Evolutionary conservation across 805 yeast species (phyloP), one percentile per base, ranked within the genome.

Genomic region (Hanseniaspora mollemarum): DNA sequence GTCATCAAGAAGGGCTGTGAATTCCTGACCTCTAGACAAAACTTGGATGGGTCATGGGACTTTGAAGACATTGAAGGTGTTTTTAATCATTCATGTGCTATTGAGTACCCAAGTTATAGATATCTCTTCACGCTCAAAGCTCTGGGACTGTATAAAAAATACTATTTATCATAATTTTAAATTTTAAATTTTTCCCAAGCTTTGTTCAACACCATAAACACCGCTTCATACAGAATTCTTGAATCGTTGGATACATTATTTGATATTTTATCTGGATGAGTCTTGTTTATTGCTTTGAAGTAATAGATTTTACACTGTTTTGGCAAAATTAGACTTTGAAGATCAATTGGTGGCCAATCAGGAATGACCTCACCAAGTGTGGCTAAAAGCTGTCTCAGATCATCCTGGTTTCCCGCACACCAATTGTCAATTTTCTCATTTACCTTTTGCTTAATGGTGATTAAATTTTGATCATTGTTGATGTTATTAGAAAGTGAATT

Each of bases 31-130:
- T 58, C 67, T 1, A 71, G 85, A 55, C 98, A 92, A 62, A 36
- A 51, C 10, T 62, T 72, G 33, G 58, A 69, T 0, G 99, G 99
- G 1, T 92, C 86, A 56, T 92, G 94, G 87, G 69, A 73, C 51
- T 80, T 76, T 59, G 95, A 90, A 59, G 83, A 77, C 28, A 79
- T 84, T 25, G 97, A 90, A 66, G 99, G 99, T 41, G 96, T 92
- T 0, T 92, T 92, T 72, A 92, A 92, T 64, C 96, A 92, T 62
- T 78, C 87, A 1, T 71, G 94, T 69, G 95, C 92, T 1, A 92
- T 92, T 60, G 97, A 92, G 65, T 92, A 92, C 63, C 97, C 97
- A 36, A 85, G 87, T 60, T 92, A 92, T 67, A 80, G 83, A 67
- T 90, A 81, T 60, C 69, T 87, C 53, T 92, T 92, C 65, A 82